phyloP scores from a whole-genome alignment of 2,329 filamentous ascomycete species.

The Phaeomoniella chlamydospora region DNA sequence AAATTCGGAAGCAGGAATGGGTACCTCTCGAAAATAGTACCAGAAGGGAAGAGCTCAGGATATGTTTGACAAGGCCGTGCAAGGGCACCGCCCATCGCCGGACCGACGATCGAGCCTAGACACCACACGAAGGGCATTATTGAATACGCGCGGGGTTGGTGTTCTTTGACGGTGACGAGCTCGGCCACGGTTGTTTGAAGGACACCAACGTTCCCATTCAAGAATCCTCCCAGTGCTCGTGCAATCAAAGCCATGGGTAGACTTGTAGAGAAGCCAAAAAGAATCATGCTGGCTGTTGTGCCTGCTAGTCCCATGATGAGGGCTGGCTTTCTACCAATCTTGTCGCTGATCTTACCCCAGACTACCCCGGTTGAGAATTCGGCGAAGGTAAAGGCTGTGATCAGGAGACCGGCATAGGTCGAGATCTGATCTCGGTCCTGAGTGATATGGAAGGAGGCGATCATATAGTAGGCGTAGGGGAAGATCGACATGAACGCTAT shows the following conservation, averaged over 20 bases:
- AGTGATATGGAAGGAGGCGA: constrained; percentile 77
- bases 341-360: constrained; percentile 88
- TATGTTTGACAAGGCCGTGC: constrained; percentile 77
- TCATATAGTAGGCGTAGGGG: constrained; percentile 97
- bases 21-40: constrained; percentile 69
- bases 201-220: constrained; percentile 95
- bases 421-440: constrained; percentile 67
- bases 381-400: constrained; percentile 87
- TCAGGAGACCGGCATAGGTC: constrained; percentile 90
- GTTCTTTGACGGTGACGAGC: constrained; percentile 80
- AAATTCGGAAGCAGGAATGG: constrained; percentile 87
- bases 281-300: constrained; percentile 80
- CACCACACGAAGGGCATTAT: constrained; percentile 99
- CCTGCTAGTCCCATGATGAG: constrained; percentile 79
- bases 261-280: constrained; percentile 81
- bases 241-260: constrained; percentile 73
- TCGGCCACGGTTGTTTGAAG: constrained; percentile 92
- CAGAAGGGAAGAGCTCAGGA: constrained; percentile 55
- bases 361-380: constrained; percentile 87
- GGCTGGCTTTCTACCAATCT: constrained; percentile 82
- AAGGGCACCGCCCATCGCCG: constrained; percentile 77
- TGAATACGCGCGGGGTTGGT: constrained; percentile 87
- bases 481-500: constrained; percentile 99
- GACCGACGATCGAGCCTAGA: constrained; percentile 86
- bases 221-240: constrained; percentile 71